phyloP scores from a whole-genome alignment of 2,329 filamentous ascomycete genomes.

The Chrysosporium keratinophilum region DNA sequence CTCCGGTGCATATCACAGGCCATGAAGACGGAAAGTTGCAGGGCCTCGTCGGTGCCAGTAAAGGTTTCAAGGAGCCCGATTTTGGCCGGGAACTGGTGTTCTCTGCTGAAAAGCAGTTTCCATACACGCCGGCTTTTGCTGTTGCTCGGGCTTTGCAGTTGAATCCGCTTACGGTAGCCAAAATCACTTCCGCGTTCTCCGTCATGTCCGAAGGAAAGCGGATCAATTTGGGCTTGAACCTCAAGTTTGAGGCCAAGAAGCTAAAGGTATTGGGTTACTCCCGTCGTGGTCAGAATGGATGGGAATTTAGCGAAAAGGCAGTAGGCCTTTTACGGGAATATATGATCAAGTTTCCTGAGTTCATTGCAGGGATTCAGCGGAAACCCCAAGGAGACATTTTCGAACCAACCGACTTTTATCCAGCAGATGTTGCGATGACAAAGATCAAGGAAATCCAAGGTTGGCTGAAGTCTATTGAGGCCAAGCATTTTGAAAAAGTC shows the following conservation, averaged over 20 bases:
- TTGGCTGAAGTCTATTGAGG: constrained; percentile 87
- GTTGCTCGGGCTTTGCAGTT: constrained; percentile 73
- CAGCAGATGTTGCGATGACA: constrained; percentile 57
- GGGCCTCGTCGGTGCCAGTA: constrained; percentile 63
- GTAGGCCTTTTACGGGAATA: constrained; percentile 73
- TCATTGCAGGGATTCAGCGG: constrained; percentile 76
- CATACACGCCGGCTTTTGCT: constrained; percentile 78
- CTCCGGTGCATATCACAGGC: constrained; percentile 70
- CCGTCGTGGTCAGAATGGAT: constrained; percentile 71
- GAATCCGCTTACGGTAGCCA: constrained; percentile 80
- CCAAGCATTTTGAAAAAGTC: constrained; percentile 88
- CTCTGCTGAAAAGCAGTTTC: constrained; percentile 57
- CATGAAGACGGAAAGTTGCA: constrained; percentile 67
- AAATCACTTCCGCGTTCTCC: constrained; percentile 89
- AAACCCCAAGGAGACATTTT: constrained; percentile 81
- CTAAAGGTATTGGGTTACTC: constrained; percentile 94
- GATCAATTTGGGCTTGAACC: constrained; percentile 83
- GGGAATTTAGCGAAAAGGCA: constrained; percentile 88
- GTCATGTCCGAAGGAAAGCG: constrained; percentile 72
- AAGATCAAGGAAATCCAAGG: constrained; percentile 88
- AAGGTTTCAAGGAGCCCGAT: constrained; percentile 60
- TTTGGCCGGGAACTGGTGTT: constrained; percentile 67
- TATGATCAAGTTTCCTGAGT: constrained; percentile 89
- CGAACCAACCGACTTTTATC: constrained; percentile 76
- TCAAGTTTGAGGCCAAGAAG: constrained; percentile 95